These are phyloP conservation scores for Arthrobotrys entomopaga DNA, from an alignment of 2,329 filamentous ascomycete species.

Conservation along the genomic window DNA sequence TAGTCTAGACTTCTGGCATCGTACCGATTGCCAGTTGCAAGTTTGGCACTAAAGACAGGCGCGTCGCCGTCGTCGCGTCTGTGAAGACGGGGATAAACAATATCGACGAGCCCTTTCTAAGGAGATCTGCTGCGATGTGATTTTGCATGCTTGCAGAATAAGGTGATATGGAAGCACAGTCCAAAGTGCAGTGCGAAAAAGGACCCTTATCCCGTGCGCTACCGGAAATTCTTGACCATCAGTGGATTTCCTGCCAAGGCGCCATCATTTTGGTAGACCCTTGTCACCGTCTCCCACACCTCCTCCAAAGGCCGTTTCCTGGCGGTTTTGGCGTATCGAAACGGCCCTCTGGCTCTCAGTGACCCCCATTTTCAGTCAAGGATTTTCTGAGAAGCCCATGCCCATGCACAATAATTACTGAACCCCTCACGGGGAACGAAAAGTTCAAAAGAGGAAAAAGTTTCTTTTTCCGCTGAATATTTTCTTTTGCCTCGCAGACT, in stretches of 20 bases:
- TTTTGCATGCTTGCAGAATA: not conserved
- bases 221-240: constrained; percentile 48
- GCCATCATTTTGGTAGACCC: constrained; percentile 55
- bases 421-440: constrained; percentile 33
- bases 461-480: constrained; percentile 27
- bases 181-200: constrained; percentile 20
- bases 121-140: not conserved
- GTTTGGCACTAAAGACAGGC: not conserved
- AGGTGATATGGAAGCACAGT: not conserved
- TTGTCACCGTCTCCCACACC: constrained; percentile 53
- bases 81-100: constrained; percentile 6
- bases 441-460: constrained; percentile 40
- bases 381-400: constrained; percentile 1
- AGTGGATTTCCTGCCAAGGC: constrained; percentile 42
- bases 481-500: constrained; percentile 7
- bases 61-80: constrained; percentile 18
- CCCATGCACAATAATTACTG: constrained; percentile 27
- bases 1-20: constrained; percentile 36
- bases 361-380: constrained; percentile 47
- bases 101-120: constrained; percentile 6
- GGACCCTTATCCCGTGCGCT: constrained; percentile 48
- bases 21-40: not conserved
- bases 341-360: constrained; percentile 49
- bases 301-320: constrained; percentile 49
- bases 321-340: constrained; percentile 42